Evolutionary conservation across 2,329 filamentous ascomycete species (phyloP).

Genomic region (Metarhizium anisopliae): DNA sequence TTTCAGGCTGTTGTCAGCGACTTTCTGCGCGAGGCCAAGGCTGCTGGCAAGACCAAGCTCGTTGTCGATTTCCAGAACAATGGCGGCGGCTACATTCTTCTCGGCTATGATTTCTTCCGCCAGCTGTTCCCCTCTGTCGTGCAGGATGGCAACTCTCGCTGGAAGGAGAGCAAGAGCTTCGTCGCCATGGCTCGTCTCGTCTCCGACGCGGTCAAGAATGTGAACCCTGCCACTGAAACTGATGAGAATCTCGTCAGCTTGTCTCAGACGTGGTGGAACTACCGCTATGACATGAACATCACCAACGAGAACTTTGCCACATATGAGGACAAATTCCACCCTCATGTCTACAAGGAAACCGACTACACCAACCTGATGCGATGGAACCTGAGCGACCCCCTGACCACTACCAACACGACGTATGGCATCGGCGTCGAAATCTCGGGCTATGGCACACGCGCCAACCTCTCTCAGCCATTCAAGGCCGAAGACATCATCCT

Average conservation of each 20-base stretch:
- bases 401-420: slow-evolving; percentile 30
- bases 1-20: slow-evolving; percentile 25
- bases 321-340: slow-evolving; percentile 34
- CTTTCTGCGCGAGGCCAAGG: slow-evolving; percentile 26
- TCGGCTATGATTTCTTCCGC: slow-evolving; percentile 55
- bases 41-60: slow-evolving; percentile 47
- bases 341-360: slow-evolving; percentile 35
- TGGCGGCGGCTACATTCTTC: slow-evolving; percentile 47
- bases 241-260: slow-evolving; percentile 24
- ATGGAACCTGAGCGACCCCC: slow-evolving; percentile 38
- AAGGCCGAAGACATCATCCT: slow-evolving; percentile 48
- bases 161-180: slow-evolving; percentile 31
- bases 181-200: slow-evolving; percentile 33
- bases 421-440: slow-evolving; percentile 20
- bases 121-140: slow-evolving; percentile 36
- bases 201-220: slow-evolving; percentile 32
- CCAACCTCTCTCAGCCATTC: slow-evolving; percentile 40
- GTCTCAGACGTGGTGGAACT: slow-evolving; percentile 42
- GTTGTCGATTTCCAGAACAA: slow-evolving; percentile 39
- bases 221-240: slow-evolving; percentile 35
- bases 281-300: slow-evolving; percentile 39
- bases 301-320: slow-evolving; percentile 41
- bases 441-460: slow-evolving; percentile 33
- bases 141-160: slow-evolving; percentile 27
- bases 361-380: slow-evolving; percentile 44